Evolutionary conservation across 345 rosid genomes (phyloP), one percentile per base, ranked within the genome.

Genomic region (Schrenkiella parvula): DNA sequence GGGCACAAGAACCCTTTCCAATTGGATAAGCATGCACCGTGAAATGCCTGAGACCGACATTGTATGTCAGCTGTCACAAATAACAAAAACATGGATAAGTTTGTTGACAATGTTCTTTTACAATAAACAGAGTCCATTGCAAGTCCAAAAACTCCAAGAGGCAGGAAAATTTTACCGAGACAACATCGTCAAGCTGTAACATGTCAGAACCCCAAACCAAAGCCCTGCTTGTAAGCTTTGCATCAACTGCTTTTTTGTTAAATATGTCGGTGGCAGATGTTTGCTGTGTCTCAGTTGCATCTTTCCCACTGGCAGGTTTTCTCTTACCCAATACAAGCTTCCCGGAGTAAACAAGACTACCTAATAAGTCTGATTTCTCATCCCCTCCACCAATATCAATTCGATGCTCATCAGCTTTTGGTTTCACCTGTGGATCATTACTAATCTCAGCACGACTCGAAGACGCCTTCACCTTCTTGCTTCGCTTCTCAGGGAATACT

Each of bases 331-430:
- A 82, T 48, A 80, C 53, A 42, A 95, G 93, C 82, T 87, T 88
- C 29, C 98, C 98, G 0, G 92, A 75, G 77, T 82, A 83, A 62
- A 91, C 87, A 67, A 81, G 80, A 78, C 75, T 86, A 15, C 97
- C 96, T 69, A 95, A 80, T 76, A 95, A 82, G 88, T 89, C 91
- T 14, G 89, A 88, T 69, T 88, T 95, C 74, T 95, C 99, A 72
- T 95, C 97, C 3, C 92, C 97, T 54, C 84, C 93, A 11, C 80
- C 89, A 5, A 89, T 84, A 77, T 91, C 98, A 54, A 95, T 86
- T 69, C 86, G 51, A 60, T 78, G 89, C 68, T 95, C 95, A 19
- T 84, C 87, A 50, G 58, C 50, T 74, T 85, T 85, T 1, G 81
- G 71, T 60, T 85, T 80, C 51, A 82, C 80, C 61, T 78, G 66